phyloP scores from a whole-genome alignment of 2,329 filamentous ascomycete species.

The Bretziella fagacearum region DNA sequence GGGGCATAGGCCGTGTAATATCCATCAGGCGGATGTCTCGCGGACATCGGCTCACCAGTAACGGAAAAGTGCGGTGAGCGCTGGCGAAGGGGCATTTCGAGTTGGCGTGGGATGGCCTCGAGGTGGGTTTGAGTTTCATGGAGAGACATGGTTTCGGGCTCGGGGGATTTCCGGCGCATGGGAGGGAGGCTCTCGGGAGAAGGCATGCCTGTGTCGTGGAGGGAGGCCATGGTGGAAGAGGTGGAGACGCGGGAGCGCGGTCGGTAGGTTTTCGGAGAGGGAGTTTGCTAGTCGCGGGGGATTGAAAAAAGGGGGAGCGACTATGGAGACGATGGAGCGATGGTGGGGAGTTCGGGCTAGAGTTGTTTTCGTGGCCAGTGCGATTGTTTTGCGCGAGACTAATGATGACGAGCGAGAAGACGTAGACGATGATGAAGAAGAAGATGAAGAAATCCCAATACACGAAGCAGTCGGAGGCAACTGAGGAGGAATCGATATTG shows the following conservation, averaged over 20 bases:
- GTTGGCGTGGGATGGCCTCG: not conserved
- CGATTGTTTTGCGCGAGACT: not conserved
- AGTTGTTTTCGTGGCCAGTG: too few species aligned
- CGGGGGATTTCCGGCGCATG: not conserved
- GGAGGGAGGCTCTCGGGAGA: conserved; percentile 5
- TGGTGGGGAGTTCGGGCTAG: not conserved
- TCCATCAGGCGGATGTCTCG: not conserved
- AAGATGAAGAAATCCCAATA: not conserved
- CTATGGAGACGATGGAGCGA: not conserved
- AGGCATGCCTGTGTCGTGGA: not conserved
- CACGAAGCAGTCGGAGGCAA: not conserved
- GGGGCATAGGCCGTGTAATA: not conserved
- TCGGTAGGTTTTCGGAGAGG: not conserved
- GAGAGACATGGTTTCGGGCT: not conserved
- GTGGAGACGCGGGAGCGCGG: not conserved
- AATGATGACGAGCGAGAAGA: not conserved
- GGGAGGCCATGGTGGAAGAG: conserved; percentile 1
- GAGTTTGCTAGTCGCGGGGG: not conserved
- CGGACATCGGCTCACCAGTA: not conserved
- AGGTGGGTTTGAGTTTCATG: not conserved
- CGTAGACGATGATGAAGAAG: not conserved
- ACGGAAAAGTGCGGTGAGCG: not conserved
- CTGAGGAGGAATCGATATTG: not conserved
- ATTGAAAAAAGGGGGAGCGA: not conserved
- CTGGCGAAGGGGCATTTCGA: not conserved